These are phyloP conservation scores for Raffaelea ambrosiae DNA, from an alignment of 2,329 filamentous ascomycete genomes.

Conservation along the genomic window DNA sequence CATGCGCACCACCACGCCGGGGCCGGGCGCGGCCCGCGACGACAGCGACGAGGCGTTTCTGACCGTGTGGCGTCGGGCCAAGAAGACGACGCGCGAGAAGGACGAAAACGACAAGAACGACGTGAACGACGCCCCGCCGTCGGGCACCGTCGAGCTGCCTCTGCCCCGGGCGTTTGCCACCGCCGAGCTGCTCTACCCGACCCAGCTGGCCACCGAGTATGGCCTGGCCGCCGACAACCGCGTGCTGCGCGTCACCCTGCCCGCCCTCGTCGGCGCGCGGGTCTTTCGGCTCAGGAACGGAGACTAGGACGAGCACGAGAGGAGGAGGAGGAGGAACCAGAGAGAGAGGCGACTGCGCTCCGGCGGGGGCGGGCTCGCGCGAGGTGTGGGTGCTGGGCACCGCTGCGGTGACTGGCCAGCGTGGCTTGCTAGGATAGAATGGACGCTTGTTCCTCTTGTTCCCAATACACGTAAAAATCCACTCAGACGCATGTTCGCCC, in stretches of 20 bases:
- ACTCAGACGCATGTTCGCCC: too few species aligned
- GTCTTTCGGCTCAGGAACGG: not conserved
- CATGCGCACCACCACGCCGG: constrained; percentile 10
- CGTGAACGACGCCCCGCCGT: not conserved
- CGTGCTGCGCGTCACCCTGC: not conserved
- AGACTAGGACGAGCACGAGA: not conserved
- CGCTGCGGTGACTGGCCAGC: too few species aligned
- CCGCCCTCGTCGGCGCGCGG: not conserved
- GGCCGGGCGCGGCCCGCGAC: too few species aligned
- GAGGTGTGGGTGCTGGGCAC: too few species aligned
- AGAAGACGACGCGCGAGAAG: too few species aligned
- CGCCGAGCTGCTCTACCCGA: not conserved
- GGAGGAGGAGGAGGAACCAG: not conserved
- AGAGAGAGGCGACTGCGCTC: too few species aligned
- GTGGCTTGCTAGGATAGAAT: too few species aligned
- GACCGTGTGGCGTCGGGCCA: not conserved
- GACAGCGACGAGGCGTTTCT: not conserved
- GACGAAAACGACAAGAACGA: not conserved
- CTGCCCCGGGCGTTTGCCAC: not conserved
- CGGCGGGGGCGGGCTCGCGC: too few species aligned
- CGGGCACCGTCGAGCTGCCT: too few species aligned
- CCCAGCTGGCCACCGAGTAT: not conserved
- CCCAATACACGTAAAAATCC: too few species aligned
- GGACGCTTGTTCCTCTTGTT: too few species aligned
- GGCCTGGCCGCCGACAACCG: not conserved